Evolutionary conservation across 2,329 filamentous ascomycete genomes (phyloP).

Genomic region (Hypomyces rosellus): DNA sequence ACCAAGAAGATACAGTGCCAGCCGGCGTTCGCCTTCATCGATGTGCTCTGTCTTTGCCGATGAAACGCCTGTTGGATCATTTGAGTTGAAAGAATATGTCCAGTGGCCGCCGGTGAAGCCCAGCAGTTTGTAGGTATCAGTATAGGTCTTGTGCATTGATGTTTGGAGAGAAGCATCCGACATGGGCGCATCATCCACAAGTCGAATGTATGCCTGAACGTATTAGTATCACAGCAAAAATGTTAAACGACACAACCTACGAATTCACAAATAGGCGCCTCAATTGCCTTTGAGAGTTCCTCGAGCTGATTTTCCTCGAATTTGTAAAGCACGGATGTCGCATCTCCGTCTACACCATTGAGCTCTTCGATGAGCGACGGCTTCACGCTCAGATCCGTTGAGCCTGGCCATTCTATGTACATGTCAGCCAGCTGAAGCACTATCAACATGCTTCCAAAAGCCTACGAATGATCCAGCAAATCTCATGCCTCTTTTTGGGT

Average conservation of each 20-base stretch:
- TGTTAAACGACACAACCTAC: conserved; percentile 5
- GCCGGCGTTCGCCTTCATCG: conserved; percentile 1
- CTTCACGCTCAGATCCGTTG: background rate
- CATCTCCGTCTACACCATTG: background rate
- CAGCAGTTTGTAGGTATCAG: conserved; percentile 15
- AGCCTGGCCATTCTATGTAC: conserved; percentile 11
- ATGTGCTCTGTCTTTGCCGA: background rate
- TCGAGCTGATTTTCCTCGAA: background rate
- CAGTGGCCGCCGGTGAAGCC: conserved; percentile 17
- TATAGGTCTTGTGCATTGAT: conserved; percentile 17
- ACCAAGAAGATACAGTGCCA: conserved; percentile 14
- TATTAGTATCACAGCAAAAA: background rate
- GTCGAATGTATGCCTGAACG: conserved; percentile 11
- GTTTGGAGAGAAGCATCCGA: conserved; percentile 4
- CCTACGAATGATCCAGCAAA: conserved; percentile 17
- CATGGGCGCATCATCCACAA: conserved; percentile 11
- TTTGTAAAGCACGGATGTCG: conserved; percentile 1
- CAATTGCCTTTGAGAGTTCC: conserved; percentile 10
- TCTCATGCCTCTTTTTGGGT: conserved; percentile 14
- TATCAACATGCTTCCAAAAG: background rate
- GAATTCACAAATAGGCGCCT: conserved; percentile 17
- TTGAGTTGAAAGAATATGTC: conserved; percentile 15
- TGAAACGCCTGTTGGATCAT: conserved; percentile 8
- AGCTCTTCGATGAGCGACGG: background rate
- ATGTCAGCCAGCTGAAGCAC: background rate